Conservation (phyloP, 192 early-diverging fungal genomes). For the Coemansia aciculifera region DNA sequence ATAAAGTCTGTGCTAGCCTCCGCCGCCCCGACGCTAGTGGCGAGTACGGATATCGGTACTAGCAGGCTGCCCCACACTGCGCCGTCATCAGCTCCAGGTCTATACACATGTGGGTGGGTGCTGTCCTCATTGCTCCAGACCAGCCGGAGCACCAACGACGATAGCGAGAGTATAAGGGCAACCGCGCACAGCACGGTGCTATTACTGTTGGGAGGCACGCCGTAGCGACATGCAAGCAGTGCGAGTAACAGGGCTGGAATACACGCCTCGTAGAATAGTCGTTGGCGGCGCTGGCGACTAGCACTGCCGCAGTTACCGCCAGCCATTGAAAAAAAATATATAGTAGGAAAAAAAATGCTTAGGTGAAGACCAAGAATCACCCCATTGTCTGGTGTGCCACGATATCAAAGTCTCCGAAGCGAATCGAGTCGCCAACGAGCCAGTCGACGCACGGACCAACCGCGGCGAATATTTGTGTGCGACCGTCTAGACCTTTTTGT, state of each 20-base stretch:
- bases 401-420: no score
- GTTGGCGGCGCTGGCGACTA: background rate
- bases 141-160: conserved; percentile 8
- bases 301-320: background rate
- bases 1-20: background rate
- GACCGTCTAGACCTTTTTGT: background rate
- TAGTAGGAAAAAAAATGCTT: background rate
- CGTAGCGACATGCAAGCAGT: conserved; percentile 1
- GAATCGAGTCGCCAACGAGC: no score
- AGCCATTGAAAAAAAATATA: background rate
- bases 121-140: background rate
- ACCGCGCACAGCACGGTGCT: background rate
- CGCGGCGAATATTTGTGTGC: background rate
- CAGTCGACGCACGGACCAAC: background rate
- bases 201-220: conserved; percentile 6
- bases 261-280: conserved; percentile 35
- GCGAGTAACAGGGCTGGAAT: conserved; percentile 24
- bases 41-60: conserved; percentile 34
- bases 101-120: conserved; percentile 7
- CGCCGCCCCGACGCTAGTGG: background rate
- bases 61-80: conserved; percentile 31
- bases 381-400: no score
- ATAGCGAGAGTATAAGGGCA: background rate
- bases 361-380: no score
- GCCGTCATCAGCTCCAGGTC: conserved; percentile 33